Evolutionary conservation across 2,329 filamentous ascomycete genomes (phyloP).

Genomic region (Dactylonectria estremocensis): DNA sequence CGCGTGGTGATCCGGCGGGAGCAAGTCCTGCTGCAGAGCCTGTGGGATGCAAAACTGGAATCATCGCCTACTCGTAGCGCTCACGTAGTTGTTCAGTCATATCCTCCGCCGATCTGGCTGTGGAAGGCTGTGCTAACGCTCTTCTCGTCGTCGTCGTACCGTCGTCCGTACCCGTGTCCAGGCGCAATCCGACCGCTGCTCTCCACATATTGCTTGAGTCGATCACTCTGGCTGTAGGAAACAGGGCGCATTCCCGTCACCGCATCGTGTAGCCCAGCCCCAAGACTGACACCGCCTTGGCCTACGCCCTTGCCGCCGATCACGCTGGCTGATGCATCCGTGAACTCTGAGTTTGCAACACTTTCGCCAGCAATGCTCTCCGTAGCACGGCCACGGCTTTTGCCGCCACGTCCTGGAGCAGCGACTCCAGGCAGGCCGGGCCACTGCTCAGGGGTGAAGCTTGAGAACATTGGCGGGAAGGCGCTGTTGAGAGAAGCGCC

Average conservation of each 20-base stretch:
- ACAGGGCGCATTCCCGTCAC: slow-evolving; percentile 76
- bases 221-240: slow-evolving; percentile 77
- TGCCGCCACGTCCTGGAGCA: slow-evolving; percentile 74
- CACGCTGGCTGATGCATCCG: slow-evolving; percentile 85
- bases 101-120: slow-evolving; percentile 85
- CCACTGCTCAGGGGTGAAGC: slow-evolving; percentile 91
- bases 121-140: slow-evolving; percentile 97
- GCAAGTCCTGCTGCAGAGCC: slow-evolving; percentile 45
- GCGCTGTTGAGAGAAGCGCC: slow-evolving; percentile 81
- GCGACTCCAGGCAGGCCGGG: slow-evolving; percentile 81
- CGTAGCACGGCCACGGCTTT: slow-evolving; percentile 76
- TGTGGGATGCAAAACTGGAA: slow-evolving; percentile 47
- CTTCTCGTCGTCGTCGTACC: slow-evolving; percentile 92
- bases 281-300: slow-evolving; percentile 90
- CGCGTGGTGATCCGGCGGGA: slow-evolving; percentile 40
- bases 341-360: slow-evolving; percentile 90
- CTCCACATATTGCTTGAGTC: slow-evolving; percentile 95
- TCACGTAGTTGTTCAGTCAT: slow-evolving; percentile 61
- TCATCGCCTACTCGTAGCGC: slow-evolving; percentile 49
- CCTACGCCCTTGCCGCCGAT: slow-evolving; percentile 82
- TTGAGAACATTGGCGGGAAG: slow-evolving; percentile 96
- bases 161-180: slow-evolving; percentile 78
- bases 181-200: slow-evolving; percentile 80
- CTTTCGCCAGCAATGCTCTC: slow-evolving; percentile 93
- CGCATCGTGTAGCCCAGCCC: slow-evolving; percentile 81